Base-by-base conservation (phyloP, 345 rosid genomes). In the Gossypium mustelinum region DNA sequence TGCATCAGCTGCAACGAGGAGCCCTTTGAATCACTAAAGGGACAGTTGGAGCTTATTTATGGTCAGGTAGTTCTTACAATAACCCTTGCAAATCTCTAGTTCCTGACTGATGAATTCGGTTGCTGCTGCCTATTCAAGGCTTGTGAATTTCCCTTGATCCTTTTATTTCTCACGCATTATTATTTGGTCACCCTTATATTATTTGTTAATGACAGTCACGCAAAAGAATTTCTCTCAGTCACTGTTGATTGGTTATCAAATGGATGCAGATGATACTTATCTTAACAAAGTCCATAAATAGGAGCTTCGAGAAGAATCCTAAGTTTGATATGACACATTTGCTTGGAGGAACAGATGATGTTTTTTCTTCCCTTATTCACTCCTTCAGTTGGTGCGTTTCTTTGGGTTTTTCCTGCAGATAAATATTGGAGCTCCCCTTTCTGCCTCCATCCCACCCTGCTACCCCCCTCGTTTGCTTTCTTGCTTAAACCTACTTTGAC, bases 1-100 rank as follows among this genome's bases (percentile, higher is more conserved):
- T 93, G 99, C 87, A 96, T 96, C 85, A 89, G 97, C 86, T 88
- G 97, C 85, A 93, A 98, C 5, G 93, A 90, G 80, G 98, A 96
- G 80, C 92, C 97, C 43, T 92, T 90, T 80, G 97, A 92, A 71
- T 90, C 92, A 41, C 83, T 96, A 68, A 89, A 79, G 81, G 97
- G 89, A 55, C 98, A 96, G 74, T 76, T 96, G 80, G 97, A 96
- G 81, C 98, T 93, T 90, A 78, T 93, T 25, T 96, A 96, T 81
- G 94, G 97, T 82, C 99, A 96, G 99, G 99, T 96, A 87, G 83
- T 67, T 65, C 24, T 18, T 47, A 52, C 43, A 57, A 65, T 60
- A 18, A 17, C 67, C 27, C 52, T 43, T 41, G 9, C 58, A 50
- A 68, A 68, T 14, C 11, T 68, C 74, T 73, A 44, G 34, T 50